A percentile compares a stretch with the other conserved stretches of the same genome.
phyloP scores from a whole-genome alignment of 2,329 filamentous ascomycete genomes.

The Fusarium robinianum region DNA sequence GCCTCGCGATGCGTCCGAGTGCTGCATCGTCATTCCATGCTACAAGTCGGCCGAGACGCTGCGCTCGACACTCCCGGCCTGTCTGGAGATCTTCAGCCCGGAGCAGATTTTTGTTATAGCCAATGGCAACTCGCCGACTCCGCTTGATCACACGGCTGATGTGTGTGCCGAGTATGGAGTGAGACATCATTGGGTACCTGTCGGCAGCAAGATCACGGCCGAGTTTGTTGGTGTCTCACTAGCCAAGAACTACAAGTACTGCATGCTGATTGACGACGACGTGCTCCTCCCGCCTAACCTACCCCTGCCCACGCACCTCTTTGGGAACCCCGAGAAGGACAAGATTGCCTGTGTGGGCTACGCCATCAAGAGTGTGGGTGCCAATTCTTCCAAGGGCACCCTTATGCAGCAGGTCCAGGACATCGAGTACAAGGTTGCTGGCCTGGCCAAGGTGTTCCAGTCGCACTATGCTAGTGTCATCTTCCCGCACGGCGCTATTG shows the following conservation, averaged over 20 bases:
- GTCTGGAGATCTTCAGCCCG: conserved; percentile 11
- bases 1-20: background rate
- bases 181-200: conserved; percentile 17
- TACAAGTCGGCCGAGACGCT: conserved; percentile 14
- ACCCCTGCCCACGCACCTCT: no score
- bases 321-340: conserved; percentile 3
- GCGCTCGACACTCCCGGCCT: conserved; percentile 11
- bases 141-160: conserved; percentile 15
- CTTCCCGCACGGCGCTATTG: conserved; percentile 17
- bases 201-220: conserved; percentile 18
- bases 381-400: conserved; percentile 8
- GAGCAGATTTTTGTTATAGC: conserved; percentile 17
- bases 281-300: conserved; percentile 12
- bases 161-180: conserved; percentile 12
- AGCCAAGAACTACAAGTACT: conserved; percentile 9
- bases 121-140: conserved; percentile 16
- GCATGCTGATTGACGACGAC: conserved; percentile 19
- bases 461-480: conserved; percentile 9
- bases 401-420: conserved; percentile 16
- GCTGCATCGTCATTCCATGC: conserved; percentile 14
- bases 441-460: conserved; percentile 6
- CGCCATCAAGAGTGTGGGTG: conserved; percentile 19
- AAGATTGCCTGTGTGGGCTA: conserved; percentile 20
- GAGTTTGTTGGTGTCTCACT: conserved; percentile 15
- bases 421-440: conserved; percentile 21